A percentile compares a stretch with the other conserved stretches of the same genome.
phyloP scores from a whole-genome alignment of 257 asterid genomes.

The Solanum rostratum region DNA sequence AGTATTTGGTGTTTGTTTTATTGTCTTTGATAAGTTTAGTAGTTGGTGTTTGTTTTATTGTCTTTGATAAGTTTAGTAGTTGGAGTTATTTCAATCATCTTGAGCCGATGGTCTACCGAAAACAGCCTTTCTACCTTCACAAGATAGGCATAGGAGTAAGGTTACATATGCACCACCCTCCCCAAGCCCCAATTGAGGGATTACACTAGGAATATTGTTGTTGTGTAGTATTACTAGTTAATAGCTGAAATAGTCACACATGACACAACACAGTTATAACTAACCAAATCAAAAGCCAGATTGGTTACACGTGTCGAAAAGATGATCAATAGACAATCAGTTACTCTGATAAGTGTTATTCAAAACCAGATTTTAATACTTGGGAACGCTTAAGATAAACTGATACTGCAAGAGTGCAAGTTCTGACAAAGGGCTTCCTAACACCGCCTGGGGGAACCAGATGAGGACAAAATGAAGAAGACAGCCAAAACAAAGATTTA shows the following conservation, averaged over 20 bases:
- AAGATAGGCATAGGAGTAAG: no score
- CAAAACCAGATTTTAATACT: not conserved
- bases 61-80: not conserved
- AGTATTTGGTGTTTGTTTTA: not conserved
- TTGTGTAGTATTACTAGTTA: not conserved
- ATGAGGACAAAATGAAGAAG: not conserved
- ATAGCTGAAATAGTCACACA: not conserved
- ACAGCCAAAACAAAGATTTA: not conserved
- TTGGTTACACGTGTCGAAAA: not conserved
- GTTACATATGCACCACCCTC: no score
- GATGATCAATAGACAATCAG: not conserved
- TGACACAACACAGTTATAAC: not conserved
- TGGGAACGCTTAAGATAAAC: not conserved
- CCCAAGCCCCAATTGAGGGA: no score
- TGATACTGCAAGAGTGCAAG: not conserved
- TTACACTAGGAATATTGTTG: no score
- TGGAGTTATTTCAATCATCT: not conserved
- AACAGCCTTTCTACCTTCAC: no score
- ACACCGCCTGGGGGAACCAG: not conserved
- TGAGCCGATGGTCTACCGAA: not conserved
- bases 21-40: not conserved
- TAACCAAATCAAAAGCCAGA: not conserved
- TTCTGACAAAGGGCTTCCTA: not conserved
- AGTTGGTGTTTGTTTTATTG: not conserved
- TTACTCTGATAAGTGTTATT: not conserved